Conservation (phyloP, 768 basidiomycete species). For the Coprinopsis cinerea region DNA sequence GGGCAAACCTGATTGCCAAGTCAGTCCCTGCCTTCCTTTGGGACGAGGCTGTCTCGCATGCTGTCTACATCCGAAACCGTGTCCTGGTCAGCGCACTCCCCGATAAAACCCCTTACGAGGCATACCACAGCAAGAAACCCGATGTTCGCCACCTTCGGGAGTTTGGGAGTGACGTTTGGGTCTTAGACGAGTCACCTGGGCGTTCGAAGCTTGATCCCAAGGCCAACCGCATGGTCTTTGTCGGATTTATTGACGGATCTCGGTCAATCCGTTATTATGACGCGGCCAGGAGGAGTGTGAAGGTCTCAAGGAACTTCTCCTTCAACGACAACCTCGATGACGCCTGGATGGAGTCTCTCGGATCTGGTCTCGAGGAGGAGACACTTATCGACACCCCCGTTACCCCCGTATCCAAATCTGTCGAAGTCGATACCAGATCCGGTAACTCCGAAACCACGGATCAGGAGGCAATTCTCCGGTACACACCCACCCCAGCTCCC, state of each 20-base stretch:
- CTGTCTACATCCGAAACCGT: slow-evolving; percentile 19
- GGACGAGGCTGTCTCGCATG: slow-evolving; percentile 15
- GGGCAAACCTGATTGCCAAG: slow-evolving; percentile 5
- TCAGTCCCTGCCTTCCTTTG: slow-evolving; percentile 18
- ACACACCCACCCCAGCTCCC: too few relatives aligned
- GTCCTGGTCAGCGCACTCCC: slow-evolving; percentile 16
- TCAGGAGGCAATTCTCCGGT: too few relatives aligned
- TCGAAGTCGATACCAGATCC: too few relatives aligned
- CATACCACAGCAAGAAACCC: slow-evolving; percentile 17
- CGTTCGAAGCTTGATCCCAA: slow-evolving; percentile 10
- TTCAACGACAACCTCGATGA: slow-evolving; percentile 23
- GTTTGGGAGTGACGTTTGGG: slow-evolving; percentile 21
- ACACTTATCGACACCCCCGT: too few relatives aligned
- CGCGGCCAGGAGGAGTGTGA: slow-evolving; percentile 12
- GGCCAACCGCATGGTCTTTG: slow-evolving; percentile 11
- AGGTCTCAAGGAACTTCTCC: slow-evolving; percentile 20
- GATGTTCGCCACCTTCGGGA: slow-evolving; percentile 19
- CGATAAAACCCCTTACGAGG: slow-evolving; percentile 20
- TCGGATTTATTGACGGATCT: slow-evolving; percentile 17
- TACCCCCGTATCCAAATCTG: too few relatives aligned
- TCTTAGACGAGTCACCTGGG: slow-evolving; percentile 13
- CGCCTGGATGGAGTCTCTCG: too few relatives aligned
- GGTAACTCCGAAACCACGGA: too few relatives aligned
- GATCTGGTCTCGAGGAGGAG: too few relatives aligned
- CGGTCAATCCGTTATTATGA: slow-evolving; percentile 22